Evolutionary conservation across 768 basidiomycete species (phyloP), one percentile per base, ranked within the genome.

Genomic region (Rossbeevera mucosa): DNA sequence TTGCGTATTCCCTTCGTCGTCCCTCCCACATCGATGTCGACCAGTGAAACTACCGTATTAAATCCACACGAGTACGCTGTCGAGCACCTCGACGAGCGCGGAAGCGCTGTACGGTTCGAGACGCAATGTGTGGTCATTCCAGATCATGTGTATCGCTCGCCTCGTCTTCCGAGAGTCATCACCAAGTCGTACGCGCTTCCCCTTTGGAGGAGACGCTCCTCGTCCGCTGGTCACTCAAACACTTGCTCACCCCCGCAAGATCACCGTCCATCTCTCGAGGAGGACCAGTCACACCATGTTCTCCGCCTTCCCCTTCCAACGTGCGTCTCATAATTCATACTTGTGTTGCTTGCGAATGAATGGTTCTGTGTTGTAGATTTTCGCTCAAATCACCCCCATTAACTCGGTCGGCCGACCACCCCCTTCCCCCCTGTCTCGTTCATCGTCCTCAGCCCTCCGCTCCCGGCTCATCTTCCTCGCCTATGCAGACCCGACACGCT

Each of bases 41-140:
- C 26, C 29, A 7, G 31, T 24, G 48, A 53, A 28, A 18, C 38
- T 29, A 30, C 42, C 36, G 11, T 6, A 38, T 11, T 38, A 38
- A 9, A n/a, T 18, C 33, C 20, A 11, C 20, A 42, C n/a, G 36
- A 18, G 16, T 29, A 49, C 24, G 21, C 51, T 31, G 2, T 53
- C 22, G 58, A 56, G 5, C 47, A 53, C n/a, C 24, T 57, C 47
- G 60, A 57, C 21, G 69, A 67, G 33, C 58, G 18, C 8, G 56
- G 59, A 0, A 62, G 69, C 52, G 62, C 61, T 21, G 88, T 90
- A 4, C 78, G 88, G 51, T 91, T 91, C 69, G 80, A 90, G 72
- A 72, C 74, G 48, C 78, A 85, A 60, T 90, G 88, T 53, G 72
- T 87, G 4, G 77, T 91, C 60, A 90, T 91, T 51, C 88, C 88